phyloP scores from a whole-genome alignment of 140 eudicot species.

The Stevia rebaudiana region DNA sequence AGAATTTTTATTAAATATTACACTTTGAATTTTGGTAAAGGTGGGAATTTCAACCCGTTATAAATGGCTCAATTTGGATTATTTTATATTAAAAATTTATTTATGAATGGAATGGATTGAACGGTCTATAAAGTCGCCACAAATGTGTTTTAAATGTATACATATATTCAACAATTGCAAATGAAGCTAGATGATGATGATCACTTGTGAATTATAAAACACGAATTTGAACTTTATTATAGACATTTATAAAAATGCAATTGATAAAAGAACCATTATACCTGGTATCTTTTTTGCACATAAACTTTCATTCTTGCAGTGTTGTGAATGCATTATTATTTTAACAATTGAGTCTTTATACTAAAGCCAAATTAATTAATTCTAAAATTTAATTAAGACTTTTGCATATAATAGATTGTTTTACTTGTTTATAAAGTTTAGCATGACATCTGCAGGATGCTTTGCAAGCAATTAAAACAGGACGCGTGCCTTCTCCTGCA shows the following conservation, averaged over 20 bases:
- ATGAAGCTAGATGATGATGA: not conserved
- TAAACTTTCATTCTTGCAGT: not conserved
- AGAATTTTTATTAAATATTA: not conserved
- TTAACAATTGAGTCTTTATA: too few relatives aligned
- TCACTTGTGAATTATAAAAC: not conserved
- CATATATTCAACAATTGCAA: not conserved
- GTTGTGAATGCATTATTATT: not conserved
- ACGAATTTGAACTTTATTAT: too few relatives aligned
- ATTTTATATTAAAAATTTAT: not conserved
- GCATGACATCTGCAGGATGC: slow-evolving; percentile 59
- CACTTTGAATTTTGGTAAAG: not conserved
- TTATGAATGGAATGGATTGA: not conserved
- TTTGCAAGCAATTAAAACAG: slow-evolving; percentile 65
- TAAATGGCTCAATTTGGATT: not conserved
- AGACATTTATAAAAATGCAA: not conserved
- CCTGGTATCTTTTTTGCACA: not conserved
- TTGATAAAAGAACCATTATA: not conserved
- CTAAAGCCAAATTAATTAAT: not conserved
- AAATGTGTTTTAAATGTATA: not conserved
- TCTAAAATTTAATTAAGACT: not conserved
- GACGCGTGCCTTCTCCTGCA: slow-evolving; percentile 86
- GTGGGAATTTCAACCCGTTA: not conserved
- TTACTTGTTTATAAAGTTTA: slow-evolving; percentile 15
- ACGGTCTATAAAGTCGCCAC: not conserved
- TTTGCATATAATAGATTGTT: not conserved